Conservation (phyloP, 192 early-diverging fungal species). For the Ambispora gerdemannii region DNA sequence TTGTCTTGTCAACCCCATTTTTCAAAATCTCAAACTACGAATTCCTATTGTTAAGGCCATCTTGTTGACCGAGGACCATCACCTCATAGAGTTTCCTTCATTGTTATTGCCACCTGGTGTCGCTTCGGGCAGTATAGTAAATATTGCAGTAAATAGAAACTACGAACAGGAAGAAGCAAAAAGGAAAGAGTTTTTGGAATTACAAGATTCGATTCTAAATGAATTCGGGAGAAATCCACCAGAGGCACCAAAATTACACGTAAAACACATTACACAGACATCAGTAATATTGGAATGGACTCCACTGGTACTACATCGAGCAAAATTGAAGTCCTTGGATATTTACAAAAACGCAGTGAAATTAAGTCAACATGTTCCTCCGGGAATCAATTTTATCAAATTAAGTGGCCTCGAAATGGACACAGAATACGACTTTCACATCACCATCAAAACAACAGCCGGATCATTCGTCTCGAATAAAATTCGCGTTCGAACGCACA, state of each 20-base stretch:
- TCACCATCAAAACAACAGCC: conserved; percentile 91
- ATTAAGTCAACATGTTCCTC: conserved; percentile 59
- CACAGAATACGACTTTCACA: conserved; percentile 84
- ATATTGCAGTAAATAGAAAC: conserved; percentile 92
- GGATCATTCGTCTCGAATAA: conserved; percentile 78
- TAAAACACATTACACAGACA: conserved; percentile 80
- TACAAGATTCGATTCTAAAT: conserved; percentile 83
- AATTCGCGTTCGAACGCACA: conserved; percentile 77
- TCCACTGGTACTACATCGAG: conserved; percentile 75
- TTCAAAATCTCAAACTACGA: background rate
- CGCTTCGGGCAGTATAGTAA: conserved; percentile 91
- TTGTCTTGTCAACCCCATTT: background rate
- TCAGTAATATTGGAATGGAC: conserved; percentile 91
- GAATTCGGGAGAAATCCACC: conserved; percentile 78
- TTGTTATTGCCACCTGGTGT: conserved; percentile 93
- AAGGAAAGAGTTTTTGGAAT: conserved; percentile 71
- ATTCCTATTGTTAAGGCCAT: conserved; percentile 58
- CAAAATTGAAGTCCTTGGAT: conserved; percentile 81
- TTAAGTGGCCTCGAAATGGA: conserved; percentile 87
- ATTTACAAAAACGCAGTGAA: conserved; percentile 88
- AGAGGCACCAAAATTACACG: conserved; percentile 70
- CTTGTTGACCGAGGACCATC: conserved; percentile 95
- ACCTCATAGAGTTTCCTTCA: conserved; percentile 97
- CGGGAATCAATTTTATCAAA: conserved; percentile 61
- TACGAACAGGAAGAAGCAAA: conserved; percentile 77